phyloP scores from a whole-genome alignment of 139 green algal genomes.

The Astrephomene gubernaculifera region DNA sequence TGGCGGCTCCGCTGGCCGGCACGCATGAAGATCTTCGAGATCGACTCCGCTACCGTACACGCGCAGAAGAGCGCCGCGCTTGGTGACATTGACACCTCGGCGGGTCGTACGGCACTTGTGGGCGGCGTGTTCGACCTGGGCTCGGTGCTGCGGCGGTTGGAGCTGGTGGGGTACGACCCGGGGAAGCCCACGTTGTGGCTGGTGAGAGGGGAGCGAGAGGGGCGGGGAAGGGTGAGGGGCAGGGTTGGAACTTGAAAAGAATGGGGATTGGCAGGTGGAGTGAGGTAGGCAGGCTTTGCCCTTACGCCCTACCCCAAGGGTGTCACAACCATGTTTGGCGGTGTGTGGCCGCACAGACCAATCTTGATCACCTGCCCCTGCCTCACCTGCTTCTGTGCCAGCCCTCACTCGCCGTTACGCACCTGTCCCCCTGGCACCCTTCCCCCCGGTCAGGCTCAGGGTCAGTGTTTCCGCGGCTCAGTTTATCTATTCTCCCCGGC shows the following conservation, averaged over 20 bases:
- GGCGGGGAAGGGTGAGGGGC: neutral
- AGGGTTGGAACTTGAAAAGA: neutral
- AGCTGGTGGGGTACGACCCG: constrained; percentile 29
- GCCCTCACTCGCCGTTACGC: too few relatives aligned
- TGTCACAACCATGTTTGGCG: too few relatives aligned
- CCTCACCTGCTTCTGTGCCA: too few relatives aligned
- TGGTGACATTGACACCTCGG: constrained; percentile 21
- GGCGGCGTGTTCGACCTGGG: constrained; percentile 36
- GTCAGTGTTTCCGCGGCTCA: too few relatives aligned
- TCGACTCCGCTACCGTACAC: constrained; percentile 55
- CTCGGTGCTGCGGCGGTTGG: constrained; percentile 12
- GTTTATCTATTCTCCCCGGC: too few relatives aligned
- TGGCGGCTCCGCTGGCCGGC: constrained; percentile 50
- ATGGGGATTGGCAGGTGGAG: too few relatives aligned
- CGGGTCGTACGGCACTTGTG: constrained; percentile 14
- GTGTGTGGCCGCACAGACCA: too few relatives aligned
- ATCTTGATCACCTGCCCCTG: too few relatives aligned
- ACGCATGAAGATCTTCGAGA: constrained; percentile 41
- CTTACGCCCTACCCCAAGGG: too few relatives aligned
- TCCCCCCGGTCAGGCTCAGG: too few relatives aligned
- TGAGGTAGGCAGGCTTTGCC: too few relatives aligned
- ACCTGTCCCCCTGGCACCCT: too few relatives aligned
- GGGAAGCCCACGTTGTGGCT: constrained; percentile 30
- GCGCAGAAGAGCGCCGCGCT: constrained; percentile 41
- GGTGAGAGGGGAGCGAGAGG: neutral